phyloP scores from a whole-genome alignment of 2,329 filamentous ascomycete genomes.

The Verticillium zaregamsianum region DNA sequence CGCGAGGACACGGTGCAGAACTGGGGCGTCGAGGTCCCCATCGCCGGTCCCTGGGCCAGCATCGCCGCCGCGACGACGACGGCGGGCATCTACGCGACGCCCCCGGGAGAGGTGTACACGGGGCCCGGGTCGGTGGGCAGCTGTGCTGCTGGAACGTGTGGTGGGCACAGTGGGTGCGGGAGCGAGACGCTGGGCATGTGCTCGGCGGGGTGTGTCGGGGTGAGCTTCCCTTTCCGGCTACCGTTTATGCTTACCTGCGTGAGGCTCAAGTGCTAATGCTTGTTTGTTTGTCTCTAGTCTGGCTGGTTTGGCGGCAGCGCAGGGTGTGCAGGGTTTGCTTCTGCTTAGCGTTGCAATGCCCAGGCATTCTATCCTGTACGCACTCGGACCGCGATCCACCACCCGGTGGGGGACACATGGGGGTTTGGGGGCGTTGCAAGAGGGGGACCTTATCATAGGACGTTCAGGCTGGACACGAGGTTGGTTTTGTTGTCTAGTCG shows the following conservation, averaged over 20 bases:
- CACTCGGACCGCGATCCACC: not conserved
- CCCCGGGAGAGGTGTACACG: slow-evolving; percentile 8
- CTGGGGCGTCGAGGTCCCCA: slow-evolving; percentile 9
- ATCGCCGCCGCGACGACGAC: slow-evolving; percentile 6
- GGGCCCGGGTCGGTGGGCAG: slow-evolving; percentile 8
- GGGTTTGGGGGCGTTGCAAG: too few species aligned
- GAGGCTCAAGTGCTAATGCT: not conserved
- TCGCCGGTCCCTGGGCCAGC: slow-evolving; percentile 9
- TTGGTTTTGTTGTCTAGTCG: too few species aligned
- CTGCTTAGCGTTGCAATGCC: not conserved
- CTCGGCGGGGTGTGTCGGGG: slow-evolving; percentile 9
- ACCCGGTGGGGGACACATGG: not conserved
- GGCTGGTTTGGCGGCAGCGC: slow-evolving; percentile 8
- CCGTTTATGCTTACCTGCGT: not conserved
- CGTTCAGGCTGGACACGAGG: too few species aligned
- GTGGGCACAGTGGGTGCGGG: slow-evolving; percentile 7
- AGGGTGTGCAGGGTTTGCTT: slow-evolving; percentile 6
- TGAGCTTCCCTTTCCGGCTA: slow-evolving; percentile 1
- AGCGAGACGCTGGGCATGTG: slow-evolving; percentile 10
- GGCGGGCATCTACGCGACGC: slow-evolving; percentile 10
- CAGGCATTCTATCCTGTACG: not conserved
- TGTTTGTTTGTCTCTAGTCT: not conserved
- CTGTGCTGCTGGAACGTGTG: slow-evolving; percentile 11
- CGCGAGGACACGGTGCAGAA: slow-evolving; percentile 9
- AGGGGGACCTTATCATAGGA: too few species aligned